Conservation (phyloP, 208 protist species). For the Crithidia expoeki region DNA sequence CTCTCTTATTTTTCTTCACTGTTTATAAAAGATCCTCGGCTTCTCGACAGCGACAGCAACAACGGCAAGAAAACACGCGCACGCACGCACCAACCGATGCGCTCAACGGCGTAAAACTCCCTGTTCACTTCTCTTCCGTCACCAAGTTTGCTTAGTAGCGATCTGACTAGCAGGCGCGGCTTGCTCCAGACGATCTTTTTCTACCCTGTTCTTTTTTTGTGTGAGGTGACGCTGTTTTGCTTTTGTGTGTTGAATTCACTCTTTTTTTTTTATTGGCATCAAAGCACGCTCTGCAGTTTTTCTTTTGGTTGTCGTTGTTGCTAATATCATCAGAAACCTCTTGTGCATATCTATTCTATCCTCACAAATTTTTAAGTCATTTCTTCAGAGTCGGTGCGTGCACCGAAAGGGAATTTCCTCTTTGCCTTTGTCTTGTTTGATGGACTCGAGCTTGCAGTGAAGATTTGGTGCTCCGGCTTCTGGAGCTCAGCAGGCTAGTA, state of each 20-base stretch:
- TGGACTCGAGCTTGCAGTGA: neutral
- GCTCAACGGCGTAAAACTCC: neutral
- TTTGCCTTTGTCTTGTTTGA: neutral
- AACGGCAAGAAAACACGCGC: neutral
- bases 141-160: neutral
- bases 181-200: neutral
- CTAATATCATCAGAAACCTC: neutral
- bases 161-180: neutral
- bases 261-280: neutral
- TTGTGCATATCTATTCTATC: neutral
- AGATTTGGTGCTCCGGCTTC: too few species aligned
- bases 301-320: neutral
- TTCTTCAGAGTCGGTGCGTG: neutral
- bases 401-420: too few species aligned
- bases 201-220: neutral
- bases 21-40: neutral
- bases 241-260: neutral
- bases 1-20: neutral
- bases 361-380: neutral
- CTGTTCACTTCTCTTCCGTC: neutral
- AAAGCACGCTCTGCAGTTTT: neutral
- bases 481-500: too few species aligned
- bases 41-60: neutral
- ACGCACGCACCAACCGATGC: neutral
- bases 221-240: neutral